Evolutionary conservation across 148 eudicot species (phyloP).

Genomic region (Arctostaphylos glauca): DNA sequence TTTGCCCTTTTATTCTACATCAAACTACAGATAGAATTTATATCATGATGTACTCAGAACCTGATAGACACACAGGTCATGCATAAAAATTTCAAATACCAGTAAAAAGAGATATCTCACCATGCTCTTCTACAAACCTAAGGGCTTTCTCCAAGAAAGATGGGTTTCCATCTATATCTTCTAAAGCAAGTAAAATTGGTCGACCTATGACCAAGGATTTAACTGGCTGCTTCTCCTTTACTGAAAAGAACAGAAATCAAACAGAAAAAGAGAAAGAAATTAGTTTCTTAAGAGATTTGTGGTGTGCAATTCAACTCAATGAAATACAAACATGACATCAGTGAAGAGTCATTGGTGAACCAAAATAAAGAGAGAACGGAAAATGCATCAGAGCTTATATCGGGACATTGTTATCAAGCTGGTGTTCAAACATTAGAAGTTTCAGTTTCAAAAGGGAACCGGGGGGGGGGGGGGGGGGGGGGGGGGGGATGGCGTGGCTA

Average conservation of each 20-base stretch:
- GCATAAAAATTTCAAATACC: neutral
- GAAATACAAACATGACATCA: neutral
- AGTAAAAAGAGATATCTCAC: slow-evolving; percentile 39
- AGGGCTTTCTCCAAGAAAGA: slow-evolving; percentile 95
- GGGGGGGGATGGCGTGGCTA: no score
- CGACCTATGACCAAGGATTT: slow-evolving; percentile 74
- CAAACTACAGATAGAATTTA: neutral
- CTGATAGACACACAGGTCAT: neutral
- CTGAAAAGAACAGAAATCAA: slow-evolving; percentile 32
- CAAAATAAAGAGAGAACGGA: neutral
- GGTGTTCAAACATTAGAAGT: neutral
- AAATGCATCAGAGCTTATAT: neutral
- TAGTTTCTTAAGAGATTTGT: neutral
- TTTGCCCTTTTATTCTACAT: neutral
- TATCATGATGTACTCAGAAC: neutral
- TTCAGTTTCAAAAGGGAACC: neutral
- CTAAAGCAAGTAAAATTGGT: slow-evolving; percentile 85
- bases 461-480: no score
- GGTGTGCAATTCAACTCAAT: neutral
- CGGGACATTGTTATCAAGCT: neutral
- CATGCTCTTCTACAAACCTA: slow-evolving; percentile 70
- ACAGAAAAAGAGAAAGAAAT: slow-evolving; percentile 1
- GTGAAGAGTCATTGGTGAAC: neutral
- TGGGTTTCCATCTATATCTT: slow-evolving; percentile 95
- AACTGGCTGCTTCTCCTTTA: slow-evolving; percentile 46